Percentiles rank a stretch among this genome's conserved stretches.
phyloP scores from a whole-genome alignment of 2,329 filamentous ascomycete genomes.

The Colletotrichum somersetense region DNA sequence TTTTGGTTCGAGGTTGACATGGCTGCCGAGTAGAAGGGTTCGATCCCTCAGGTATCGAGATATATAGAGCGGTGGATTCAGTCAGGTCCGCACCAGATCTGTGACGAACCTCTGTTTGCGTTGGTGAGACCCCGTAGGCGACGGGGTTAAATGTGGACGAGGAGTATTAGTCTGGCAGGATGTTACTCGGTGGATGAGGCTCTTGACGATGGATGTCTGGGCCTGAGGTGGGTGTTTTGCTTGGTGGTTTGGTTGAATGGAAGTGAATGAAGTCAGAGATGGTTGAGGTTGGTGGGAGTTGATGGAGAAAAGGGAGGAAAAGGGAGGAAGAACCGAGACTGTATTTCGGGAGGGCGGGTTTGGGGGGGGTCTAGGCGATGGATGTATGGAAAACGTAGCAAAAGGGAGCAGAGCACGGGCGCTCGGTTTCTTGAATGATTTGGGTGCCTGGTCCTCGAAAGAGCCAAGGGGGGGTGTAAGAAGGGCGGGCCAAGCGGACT shows the following conservation, averaged over 20 bases:
- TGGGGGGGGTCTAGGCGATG: conserved; percentile 28
- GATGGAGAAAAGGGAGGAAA: conserved; percentile 19
- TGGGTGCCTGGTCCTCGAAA: conserved; percentile 38
- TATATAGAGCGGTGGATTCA: not conserved
- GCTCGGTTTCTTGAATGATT: conserved; percentile 39
- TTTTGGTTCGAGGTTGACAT: conserved; percentile 59
- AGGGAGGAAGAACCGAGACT: conserved; percentile 17
- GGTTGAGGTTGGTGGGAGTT: conserved; percentile 32
- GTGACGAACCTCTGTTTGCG: conserved; percentile 5
- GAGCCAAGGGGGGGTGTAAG: conserved; percentile 21
- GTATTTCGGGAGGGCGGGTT: conserved; percentile 25
- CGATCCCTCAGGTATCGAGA: conserved; percentile 30
- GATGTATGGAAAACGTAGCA: conserved; percentile 38
- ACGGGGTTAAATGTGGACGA: not conserved
- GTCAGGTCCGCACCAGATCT: conserved; percentile 10
- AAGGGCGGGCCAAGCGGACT: conserved; percentile 37
- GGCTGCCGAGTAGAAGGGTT: conserved; percentile 36
- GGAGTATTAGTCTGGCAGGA: not conserved
- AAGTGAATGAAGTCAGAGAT: conserved; percentile 38
- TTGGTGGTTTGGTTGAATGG: conserved; percentile 20
- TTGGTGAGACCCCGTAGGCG: not conserved
- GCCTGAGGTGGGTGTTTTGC: conserved; percentile 26
- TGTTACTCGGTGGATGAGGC: conserved; percentile 24
- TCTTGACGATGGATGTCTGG: conserved; percentile 25
- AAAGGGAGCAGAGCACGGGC: conserved; percentile 30